Evolutionary conservation across 306 rosid species (phyloP).

Genomic region (Malus orientalis): DNA sequence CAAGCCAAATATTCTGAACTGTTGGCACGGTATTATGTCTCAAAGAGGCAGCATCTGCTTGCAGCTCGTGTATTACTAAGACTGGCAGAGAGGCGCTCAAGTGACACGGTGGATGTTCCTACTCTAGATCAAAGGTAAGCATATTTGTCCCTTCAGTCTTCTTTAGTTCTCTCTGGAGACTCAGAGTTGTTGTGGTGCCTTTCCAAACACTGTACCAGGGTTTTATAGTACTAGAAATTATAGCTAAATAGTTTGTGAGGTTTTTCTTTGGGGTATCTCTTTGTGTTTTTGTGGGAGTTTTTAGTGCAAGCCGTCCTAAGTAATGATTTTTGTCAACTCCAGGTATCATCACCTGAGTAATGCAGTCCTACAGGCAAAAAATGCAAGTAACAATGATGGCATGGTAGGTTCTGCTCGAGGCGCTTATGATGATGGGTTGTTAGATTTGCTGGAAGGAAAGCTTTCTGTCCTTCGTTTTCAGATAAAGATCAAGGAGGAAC

Average conservation of each 20-base stretch:
- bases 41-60: conserved; percentile 86
- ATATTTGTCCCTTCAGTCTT: conserved; percentile 3
- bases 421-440: conserved; percentile 66
- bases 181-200: neutral
- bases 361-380: conserved; percentile 92
- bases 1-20: conserved; percentile 80
- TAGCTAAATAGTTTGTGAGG: neutral
- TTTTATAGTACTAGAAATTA: neutral
- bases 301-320: neutral
- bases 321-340: conserved; percentile 22
- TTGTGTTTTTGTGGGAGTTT: neutral
- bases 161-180: neutral
- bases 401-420: conserved; percentile 54
- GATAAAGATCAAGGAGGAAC: conserved; percentile 79
- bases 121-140: conserved; percentile 74
- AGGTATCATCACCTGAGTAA: conserved; percentile 90
- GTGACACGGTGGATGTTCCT: conserved; percentile 53
- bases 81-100: conserved; percentile 76
- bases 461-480: conserved; percentile 97
- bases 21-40: conserved; percentile 81
- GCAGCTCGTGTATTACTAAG: conserved; percentile 86
- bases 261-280: neutral
- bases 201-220: neutral
- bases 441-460: conserved; percentile 96
- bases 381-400: conserved; percentile 56